Conservation (phyloP, 1,139 yeast species). For the Taphrina populina region DNA sequence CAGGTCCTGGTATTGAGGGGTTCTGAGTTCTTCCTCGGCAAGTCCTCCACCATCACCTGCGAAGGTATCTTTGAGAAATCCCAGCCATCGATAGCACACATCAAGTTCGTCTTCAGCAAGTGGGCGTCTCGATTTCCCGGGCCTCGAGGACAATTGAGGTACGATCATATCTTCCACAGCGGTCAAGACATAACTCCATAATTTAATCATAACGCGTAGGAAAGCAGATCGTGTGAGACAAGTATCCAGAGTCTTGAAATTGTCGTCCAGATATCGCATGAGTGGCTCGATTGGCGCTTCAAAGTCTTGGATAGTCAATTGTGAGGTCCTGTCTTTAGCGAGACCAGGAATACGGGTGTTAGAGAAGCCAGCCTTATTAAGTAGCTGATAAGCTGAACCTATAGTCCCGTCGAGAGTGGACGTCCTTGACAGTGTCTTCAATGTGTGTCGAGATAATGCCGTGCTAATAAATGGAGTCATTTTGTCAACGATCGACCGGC, state of each 20-base stretch:
- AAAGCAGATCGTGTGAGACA: conserved; percentile 60
- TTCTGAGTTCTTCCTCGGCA: conserved; percentile 61
- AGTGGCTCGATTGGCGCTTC: conserved; percentile 73
- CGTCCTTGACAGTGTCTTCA: conserved; percentile 10
- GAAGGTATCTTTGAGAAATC: conserved; percentile 67
- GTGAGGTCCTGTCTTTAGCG: conserved; percentile 12
- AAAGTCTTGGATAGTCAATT: conserved; percentile 53
- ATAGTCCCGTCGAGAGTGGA: conserved; percentile 28
- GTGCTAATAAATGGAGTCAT: conserved; percentile 52
- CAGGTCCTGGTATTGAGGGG: conserved; percentile 55
- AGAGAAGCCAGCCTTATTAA: conserved; percentile 28
- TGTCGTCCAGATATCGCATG: conserved; percentile 70
- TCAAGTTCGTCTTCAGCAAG: conserved; percentile 64
- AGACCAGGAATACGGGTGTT: neutral
- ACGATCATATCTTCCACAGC: conserved; percentile 67
- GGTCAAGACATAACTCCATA: conserved; percentile 68
- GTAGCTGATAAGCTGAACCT: conserved; percentile 25
- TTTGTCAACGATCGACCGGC: conserved; percentile 66
- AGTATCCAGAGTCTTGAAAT: conserved; percentile 65
- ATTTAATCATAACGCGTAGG: conserved; percentile 67
- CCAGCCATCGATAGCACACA: conserved; percentile 70
- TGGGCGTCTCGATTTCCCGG: conserved; percentile 45
- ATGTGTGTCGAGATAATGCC: conserved; percentile 47
- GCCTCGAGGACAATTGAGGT: conserved; percentile 58
- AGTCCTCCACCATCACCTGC: conserved; percentile 84